Base-by-base conservation (phyloP, 2,329 filamentous ascomycete species). In the Alternaria angustiovoidea region DNA sequence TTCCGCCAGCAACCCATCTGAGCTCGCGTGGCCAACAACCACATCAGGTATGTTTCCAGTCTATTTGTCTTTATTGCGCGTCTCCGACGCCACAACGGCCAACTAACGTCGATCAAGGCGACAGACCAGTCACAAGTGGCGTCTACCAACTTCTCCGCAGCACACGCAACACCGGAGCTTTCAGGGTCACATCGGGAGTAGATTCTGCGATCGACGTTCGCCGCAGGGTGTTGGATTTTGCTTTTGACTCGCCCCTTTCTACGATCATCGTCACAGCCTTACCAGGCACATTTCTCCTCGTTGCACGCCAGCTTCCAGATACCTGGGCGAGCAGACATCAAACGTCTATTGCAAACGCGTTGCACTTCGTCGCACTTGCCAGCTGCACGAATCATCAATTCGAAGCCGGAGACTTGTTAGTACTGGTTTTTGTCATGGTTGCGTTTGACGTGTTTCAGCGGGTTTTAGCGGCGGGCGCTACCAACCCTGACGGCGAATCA, bases 401-500 rank as follows among this genome's bases (percentile, higher is more conserved):
- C 36, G 65, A 64, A 14, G 55, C 65, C 30, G 59, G 65, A 47
- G 68, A 75, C 59, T 57, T 72, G 52, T 42, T 75, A 28, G 64
- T 71, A 22, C 62, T 66, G 41, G 63, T 68, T 38, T 64, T 75
- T 61, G 71, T 75, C 65, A 75, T 76, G 72, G 69, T 70, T 43
- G 69, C 66, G 57, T 75, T 75, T 55, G 73, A 76, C 61, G 67
- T 68, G 61, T 71, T 73, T 61, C 70, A 72, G 62, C 62, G 61
- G 39, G 59, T 57, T 18, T 18, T 67, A 44, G 55, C 54, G 48
- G 34, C 39, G 49, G 63, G 64, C 66, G 60, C 65, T 66, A 66
- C 48, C 9, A 30, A 38, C 22, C 2, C 8, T 12, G 43, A 22
- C 22, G 51, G 47, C 66, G 62, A 72, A 66, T 69, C 64, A 65